Evolutionary conservation across 129 eudicot genomes (phyloP).

Genomic region (Helichrysum umbraculigerum): DNA sequence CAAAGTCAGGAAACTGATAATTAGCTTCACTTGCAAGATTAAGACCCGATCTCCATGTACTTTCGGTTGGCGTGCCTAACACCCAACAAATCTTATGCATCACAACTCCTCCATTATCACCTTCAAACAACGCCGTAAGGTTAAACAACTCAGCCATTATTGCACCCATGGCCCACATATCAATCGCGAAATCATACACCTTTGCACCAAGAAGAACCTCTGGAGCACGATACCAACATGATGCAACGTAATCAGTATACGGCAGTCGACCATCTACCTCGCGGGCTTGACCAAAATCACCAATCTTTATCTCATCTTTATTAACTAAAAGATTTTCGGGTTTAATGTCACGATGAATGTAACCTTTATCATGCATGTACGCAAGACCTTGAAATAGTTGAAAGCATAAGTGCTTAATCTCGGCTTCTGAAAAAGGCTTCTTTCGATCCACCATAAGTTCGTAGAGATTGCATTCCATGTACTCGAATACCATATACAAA

Average conservation of each 20-base stretch:
- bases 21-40: conserved; percentile 11
- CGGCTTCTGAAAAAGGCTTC: conserved; percentile 4
- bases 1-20: conserved; percentile 5
- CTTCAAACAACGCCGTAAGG: not conserved
- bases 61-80: conserved; percentile 28
- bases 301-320: conserved; percentile 12
- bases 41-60: conserved; percentile 16
- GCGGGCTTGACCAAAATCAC: conserved; percentile 11
- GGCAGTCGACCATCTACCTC: not conserved
- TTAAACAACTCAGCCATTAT: conserved; percentile 20
- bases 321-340: conserved; percentile 1
- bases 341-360: conserved; percentile 9
- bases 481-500: conserved; percentile 6
- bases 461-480: conserved; percentile 9
- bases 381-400: conserved; percentile 17
- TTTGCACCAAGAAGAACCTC: conserved; percentile 18
- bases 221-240: conserved; percentile 23
- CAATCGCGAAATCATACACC: conserved; percentile 11
- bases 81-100: conserved; percentile 15
- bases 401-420: conserved; percentile 5
- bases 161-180: conserved; percentile 36
- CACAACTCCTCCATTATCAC: not conserved
- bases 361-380: not conserved
- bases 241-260: not conserved
- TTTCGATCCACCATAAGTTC: not conserved